Percentiles rank a stretch among this genome's conserved stretches.
phyloP scores from a whole-genome alignment of 805 yeast species.

The Candida dajiaensis region DNA sequence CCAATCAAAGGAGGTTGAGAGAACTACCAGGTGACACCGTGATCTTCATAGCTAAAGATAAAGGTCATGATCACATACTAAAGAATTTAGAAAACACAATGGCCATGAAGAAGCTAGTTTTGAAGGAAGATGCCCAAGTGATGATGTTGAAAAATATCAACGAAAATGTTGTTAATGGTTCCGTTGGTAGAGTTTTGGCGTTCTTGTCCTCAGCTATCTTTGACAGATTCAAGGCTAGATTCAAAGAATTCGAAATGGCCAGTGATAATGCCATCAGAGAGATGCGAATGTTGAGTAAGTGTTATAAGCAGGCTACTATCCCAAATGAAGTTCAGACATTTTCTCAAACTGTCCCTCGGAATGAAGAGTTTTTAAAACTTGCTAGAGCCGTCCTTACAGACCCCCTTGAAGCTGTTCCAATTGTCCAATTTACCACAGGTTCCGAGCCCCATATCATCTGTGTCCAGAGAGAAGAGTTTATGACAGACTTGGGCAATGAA shows the following conservation, averaged over 20 bases:
- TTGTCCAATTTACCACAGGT: constrained; percentile 28
- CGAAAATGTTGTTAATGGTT: constrained; percentile 79
- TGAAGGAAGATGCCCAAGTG: constrained; percentile 88
- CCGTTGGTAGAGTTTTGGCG: constrained; percentile 66
- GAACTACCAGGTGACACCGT: constrained; percentile 41
- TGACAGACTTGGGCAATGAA: constrained; percentile 27
- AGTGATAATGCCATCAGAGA: constrained; percentile 15
- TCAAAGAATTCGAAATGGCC: constrained; percentile 12
- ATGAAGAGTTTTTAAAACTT: constrained; percentile 12
- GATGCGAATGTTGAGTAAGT: constrained; percentile 26
- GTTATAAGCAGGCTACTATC: constrained; percentile 21
- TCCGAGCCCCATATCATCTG: constrained; percentile 25
- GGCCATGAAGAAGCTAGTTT: constrained; percentile 57
- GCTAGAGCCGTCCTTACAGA: not conserved
- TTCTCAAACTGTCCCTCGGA: constrained; percentile 13
- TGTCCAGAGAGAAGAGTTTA: constrained; percentile 34
- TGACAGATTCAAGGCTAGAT: constrained; percentile 5
- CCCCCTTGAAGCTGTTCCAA: constrained; percentile 20
- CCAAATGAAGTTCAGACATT: constrained; percentile 25
- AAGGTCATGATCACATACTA: constrained; percentile 20
- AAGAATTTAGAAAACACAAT: constrained; percentile 50
- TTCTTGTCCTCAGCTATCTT: constrained; percentile 28
- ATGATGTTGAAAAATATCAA: constrained; percentile 86
- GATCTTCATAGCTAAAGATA: constrained; percentile 42
- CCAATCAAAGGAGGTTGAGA: constrained; percentile 53